These are phyloP conservation scores for Escovopsis sp. DNA, from an alignment of 2,329 filamentous ascomycete species.

Conservation along the genomic window DNA sequence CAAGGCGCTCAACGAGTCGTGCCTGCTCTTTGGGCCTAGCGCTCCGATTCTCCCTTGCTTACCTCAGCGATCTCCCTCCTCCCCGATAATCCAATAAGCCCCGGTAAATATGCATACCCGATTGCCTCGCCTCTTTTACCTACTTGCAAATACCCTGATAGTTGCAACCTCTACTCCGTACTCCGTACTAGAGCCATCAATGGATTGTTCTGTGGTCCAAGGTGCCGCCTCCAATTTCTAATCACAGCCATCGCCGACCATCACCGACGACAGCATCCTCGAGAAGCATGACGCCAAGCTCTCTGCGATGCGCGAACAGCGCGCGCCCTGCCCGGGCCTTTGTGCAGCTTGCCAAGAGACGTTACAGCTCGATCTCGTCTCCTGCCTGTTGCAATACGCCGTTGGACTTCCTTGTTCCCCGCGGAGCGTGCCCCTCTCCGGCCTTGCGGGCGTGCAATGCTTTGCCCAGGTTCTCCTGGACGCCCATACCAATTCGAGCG, in stretches of 20 bases:
- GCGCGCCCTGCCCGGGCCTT: conserved; percentile 25
- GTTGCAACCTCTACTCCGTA: too few species aligned
- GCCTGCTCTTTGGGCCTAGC: background rate
- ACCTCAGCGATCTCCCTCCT: conserved; percentile 1
- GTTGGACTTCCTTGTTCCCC: conserved; percentile 27
- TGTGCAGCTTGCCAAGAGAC: conserved; percentile 25
- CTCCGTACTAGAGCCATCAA: too few species aligned
- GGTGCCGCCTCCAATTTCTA: conserved; percentile 6
- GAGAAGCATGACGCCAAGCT: background rate
- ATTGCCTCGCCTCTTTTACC: background rate
- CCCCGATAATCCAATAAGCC: too few species aligned
- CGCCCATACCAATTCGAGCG: background rate
- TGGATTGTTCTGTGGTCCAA: background rate
- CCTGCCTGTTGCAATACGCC: conserved; percentile 12
- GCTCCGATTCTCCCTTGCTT: conserved; percentile 6
- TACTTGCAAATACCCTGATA: too few species aligned
- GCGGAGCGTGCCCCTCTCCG: conserved; percentile 9
- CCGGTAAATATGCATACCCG: background rate
- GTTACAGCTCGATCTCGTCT: conserved; percentile 12
- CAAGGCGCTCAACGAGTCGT: background rate
- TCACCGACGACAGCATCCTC: background rate
- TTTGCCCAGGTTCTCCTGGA: background rate
- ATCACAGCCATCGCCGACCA: background rate
- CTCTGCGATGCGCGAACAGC: conserved; percentile 24
- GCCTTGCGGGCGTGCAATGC: background rate